These are phyloP conservation scores for Thamnidium elegans DNA, from an alignment of 192 early-diverging fungal genomes.

Conservation along the genomic window DNA sequence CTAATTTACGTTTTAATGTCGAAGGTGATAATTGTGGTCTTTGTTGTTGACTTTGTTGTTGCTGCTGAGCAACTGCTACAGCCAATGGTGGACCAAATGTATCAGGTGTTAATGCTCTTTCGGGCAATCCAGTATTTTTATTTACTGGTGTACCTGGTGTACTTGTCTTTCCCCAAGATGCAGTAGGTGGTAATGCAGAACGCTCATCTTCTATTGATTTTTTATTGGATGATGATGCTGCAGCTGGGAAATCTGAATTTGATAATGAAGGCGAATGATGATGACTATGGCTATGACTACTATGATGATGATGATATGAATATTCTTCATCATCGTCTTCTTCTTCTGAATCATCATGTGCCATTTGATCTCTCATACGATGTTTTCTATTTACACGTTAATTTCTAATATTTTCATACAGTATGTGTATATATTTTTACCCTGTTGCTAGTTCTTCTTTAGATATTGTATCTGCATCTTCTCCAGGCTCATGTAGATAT, in stretches of 20 bases:
- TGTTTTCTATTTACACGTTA: slow-evolving; percentile 37
- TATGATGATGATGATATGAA: background rate
- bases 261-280: background rate
- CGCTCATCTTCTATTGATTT: slow-evolving; percentile 28
- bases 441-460: slow-evolving; percentile 84
- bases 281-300: background rate
- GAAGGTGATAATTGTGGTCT: slow-evolving; percentile 11
- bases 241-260: slow-evolving; percentile 5
- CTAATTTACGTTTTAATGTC: slow-evolving; percentile 20
- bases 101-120: slow-evolving; percentile 37
- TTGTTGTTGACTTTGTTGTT: slow-evolving; percentile 26
- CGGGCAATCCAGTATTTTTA: slow-evolving; percentile 20
- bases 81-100: slow-evolving; percentile 40
- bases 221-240: slow-evolving; percentile 14
- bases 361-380: slow-evolving; percentile 42
- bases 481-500: slow-evolving; percentile 92
- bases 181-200: slow-evolving; percentile 56
- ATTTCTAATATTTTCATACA: background rate
- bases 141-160: slow-evolving; percentile 32
- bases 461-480: slow-evolving; percentile 89
- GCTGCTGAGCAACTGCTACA: slow-evolving; percentile 32
- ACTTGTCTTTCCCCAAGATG: slow-evolving; percentile 53
- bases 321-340: slow-evolving; percentile 16
- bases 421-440: slow-evolving; percentile 32
- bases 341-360: slow-evolving; percentile 22